A percentile compares a stretch with the other conserved stretches of the same genome.
phyloP scores from a whole-genome alignment of 768 basidiomycete genomes.

The Rubroboletus pulcherrimus region DNA sequence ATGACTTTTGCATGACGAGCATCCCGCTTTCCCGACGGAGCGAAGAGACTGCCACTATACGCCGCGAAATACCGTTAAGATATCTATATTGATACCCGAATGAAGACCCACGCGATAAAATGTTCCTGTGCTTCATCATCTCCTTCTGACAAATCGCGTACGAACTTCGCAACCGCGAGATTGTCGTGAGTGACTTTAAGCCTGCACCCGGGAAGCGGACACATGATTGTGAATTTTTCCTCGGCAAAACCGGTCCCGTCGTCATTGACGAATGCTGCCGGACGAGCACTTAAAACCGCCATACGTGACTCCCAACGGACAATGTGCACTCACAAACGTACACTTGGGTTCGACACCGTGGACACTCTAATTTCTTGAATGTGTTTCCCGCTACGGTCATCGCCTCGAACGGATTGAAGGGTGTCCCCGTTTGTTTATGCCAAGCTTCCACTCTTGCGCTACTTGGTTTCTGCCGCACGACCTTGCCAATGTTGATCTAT shows the following conservation, averaged over 20 bases:
- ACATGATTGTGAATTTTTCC: conserved; percentile 35
- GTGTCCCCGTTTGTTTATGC: conserved; percentile 24
- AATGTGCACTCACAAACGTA: conserved; percentile 30
- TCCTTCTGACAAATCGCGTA: conserved; percentile 34
- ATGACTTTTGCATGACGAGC: conserved; percentile 25
- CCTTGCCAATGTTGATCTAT: conserved; percentile 26
- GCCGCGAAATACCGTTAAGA: not conserved
- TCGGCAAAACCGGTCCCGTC: conserved; percentile 49
- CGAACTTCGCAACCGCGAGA: conserved; percentile 43
- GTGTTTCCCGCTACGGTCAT: conserved; percentile 17
- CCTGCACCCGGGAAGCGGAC: conserved; percentile 37
- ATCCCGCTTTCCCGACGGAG: conserved; percentile 27
- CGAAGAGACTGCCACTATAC: conserved; percentile 35
- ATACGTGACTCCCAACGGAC: not conserved
- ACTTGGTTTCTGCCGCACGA: conserved; percentile 14
- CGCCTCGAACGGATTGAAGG: conserved; percentile 37
- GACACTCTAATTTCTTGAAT: conserved; percentile 33
- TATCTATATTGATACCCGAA: not conserved
- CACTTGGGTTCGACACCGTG: conserved; percentile 30
- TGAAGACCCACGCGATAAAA: conserved; percentile 36
- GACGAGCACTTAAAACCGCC: not conserved
- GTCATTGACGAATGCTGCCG: conserved; percentile 38
- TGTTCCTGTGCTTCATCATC: conserved; percentile 17
- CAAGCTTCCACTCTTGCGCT: conserved; percentile 16
- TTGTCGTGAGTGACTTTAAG: conserved; percentile 39